Base-by-base conservation (phyloP, 257 asterid species). In the Striga asiatica region DNA sequence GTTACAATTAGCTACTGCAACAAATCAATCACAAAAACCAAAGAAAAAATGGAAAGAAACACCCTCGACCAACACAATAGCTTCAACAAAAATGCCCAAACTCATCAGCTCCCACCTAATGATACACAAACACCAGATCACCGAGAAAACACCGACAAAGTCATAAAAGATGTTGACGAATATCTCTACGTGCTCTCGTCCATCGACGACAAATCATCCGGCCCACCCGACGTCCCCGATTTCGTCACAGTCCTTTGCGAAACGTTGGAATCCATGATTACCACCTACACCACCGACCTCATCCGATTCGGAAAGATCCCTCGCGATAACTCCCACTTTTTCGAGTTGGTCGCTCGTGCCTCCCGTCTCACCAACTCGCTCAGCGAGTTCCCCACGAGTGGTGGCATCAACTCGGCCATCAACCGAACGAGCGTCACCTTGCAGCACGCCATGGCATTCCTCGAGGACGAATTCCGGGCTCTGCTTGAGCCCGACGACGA, bases 361-460 rank as follows among this genome's bases (percentile, higher is more conserved):
- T 81, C 83, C 3, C 81, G 65, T 62, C 46, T 86, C 61, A 54
- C 74, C 0, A 61, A 65, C 32, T 78, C 72, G 0, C 54, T 76
- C 28, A 22, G 71, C 14, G 83, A 74, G 9, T 81, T 80, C 22
- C 52, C 92, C 1, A 46, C 86, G 2, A 61, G 66, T 8, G 23
- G 18, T 25, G 47, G 9, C n/a, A 52, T 73, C 9, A 69, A 74
- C 1, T 29, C 69, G 25, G 61, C 75, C 8, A 46, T 76, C 25
- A 76, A 86, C 45, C 74, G 63, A 5, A 79, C 81, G 31, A 78
- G 87, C 66, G 50, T 46, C 7, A 78, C 85, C 51, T 42, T 89
- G 38, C 91, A 86, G 8, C 74, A 56, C 8, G 95, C 96, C n/a
- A 81, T 78, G 96, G 70, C 72, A 25, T 76, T 83, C 24, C 49